These are phyloP conservation scores for Musa beccarii DNA, from an alignment of 176 grass and related monocot genomes.

Conservation along the genomic window DNA sequence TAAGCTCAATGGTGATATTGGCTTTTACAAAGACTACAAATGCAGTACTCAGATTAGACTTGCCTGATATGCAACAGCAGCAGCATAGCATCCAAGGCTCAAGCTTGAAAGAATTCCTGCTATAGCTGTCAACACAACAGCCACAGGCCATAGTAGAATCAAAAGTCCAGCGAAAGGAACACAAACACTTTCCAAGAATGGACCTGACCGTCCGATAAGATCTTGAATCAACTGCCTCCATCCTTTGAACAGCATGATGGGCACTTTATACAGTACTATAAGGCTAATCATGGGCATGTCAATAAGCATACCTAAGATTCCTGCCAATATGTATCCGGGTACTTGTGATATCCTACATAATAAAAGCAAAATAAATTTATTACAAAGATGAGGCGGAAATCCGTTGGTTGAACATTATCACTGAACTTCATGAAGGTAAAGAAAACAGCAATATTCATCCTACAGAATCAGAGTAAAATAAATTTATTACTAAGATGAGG, in stretches of 20 bases:
- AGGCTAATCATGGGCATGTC: slow-evolving; percentile 23
- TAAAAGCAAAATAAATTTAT: not conserved
- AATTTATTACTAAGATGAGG: not conserved
- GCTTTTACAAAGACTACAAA: not conserved
- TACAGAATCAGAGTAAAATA: not conserved
- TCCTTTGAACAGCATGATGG: slow-evolving; percentile 20
- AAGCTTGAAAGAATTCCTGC: slow-evolving; percentile 24
- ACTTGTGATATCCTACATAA: slow-evolving; percentile 7
- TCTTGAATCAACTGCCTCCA: slow-evolving; percentile 21
- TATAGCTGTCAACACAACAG: slow-evolving; percentile 7
- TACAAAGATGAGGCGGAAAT: not conserved
- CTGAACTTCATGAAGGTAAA: not conserved
- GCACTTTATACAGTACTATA: slow-evolving; percentile 18
- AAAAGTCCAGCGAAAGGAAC: slow-evolving; percentile 20
- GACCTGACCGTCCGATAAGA: slow-evolving; percentile 21
- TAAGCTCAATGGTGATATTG: not conserved
- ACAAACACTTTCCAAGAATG: slow-evolving; percentile 24
- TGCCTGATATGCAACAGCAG: slow-evolving; percentile 23
- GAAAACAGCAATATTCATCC: not conserved
- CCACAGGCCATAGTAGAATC: slow-evolving; percentile 20
- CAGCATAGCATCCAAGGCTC: slow-evolving; percentile 21
- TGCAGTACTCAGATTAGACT: not conserved
- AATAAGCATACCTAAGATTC: slow-evolving; percentile 7
- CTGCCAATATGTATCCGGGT: slow-evolving; percentile 21
- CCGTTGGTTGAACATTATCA: not conserved